Conservation (phyloP, 192 early-diverging fungal genomes). For the Paraglomus brasilianum region DNA sequence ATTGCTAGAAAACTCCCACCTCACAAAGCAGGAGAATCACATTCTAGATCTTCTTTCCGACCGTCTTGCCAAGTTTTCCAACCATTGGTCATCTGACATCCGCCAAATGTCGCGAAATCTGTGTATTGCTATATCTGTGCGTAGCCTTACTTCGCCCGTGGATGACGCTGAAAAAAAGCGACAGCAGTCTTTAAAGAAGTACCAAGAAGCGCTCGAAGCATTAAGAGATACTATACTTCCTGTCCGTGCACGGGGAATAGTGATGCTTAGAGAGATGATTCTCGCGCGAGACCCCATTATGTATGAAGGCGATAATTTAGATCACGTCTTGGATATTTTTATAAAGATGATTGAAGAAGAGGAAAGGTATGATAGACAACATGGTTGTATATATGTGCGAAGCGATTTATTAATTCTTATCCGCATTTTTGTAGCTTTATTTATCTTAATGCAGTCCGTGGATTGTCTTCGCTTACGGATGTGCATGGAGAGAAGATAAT, state of each 20-base stretch:
- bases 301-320: constrained; percentile 54
- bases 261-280: constrained; percentile 78
- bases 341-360: constrained; percentile 71
- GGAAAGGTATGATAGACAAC: constrained; percentile 60
- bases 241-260: constrained; percentile 84
- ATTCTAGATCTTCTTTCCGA: constrained; percentile 37
- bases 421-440: constrained; percentile 63
- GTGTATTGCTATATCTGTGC: constrained; percentile 44
- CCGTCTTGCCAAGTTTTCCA: constrained; percentile 40
- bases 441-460: constrained; percentile 91
- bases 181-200: constrained; percentile 53
- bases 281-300: constrained; percentile 63
- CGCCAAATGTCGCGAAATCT: constrained; percentile 49
- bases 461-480: constrained; percentile 81
- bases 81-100: constrained; percentile 43
- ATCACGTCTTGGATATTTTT: constrained; percentile 73
- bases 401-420: constrained; percentile 7
- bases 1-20: constrained; percentile 45
- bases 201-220: constrained; percentile 75
- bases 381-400: background rate
- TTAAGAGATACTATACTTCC: constrained; percentile 78
- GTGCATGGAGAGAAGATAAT: constrained; percentile 71
- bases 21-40: constrained; percentile 45
- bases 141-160: constrained; percentile 18
- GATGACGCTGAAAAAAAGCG: constrained; percentile 22